Base-by-base conservation (phyloP, 352 stramenopile species). In the Phytophthora parvispora region DNA sequence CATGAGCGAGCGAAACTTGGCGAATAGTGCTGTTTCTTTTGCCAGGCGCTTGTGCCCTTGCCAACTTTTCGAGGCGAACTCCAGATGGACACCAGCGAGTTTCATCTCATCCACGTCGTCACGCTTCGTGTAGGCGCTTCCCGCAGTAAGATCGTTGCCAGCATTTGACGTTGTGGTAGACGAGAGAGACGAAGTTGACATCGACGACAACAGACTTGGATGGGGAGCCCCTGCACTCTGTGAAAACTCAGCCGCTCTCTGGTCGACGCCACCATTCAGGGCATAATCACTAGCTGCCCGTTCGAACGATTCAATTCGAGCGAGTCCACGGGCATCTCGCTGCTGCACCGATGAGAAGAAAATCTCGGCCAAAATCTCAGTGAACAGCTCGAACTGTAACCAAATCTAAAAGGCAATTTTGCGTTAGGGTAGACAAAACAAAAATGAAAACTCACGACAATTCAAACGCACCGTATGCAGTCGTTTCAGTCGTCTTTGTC, bases 301-400 rank as follows among this genome's bases (percentile, higher is more conserved):
- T 31, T 77, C 72, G 13, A 76, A 80, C 0, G 56, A 68, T 52
- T 80, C 71, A 60, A 75, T 69, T 2, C 57, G 43, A 52, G 72
- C 60, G 6, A 76, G 31, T 10, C 64, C 69, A 6, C 38, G 59
- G 1, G 68, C 36, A 38, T 89, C 75, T 20, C 74, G 78, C 15
- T 77, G 71, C 28, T 90, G 84, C 2, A 84, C 69, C 0, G 69
- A 81, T 8, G 73, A 72, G 22, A 92, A 89, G 59, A 86, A 89
- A 34, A 94, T 83, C 31, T 92, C 87, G 0, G 84, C 85, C 13
- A 93, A 45, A 27, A 89, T 64, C 34, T 94, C 87, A 0, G 80
- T 75, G 36, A 93, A 94, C 22, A 90, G 40, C 51, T 93, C 80
- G 48, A 94, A 94, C 55, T 94, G 87, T 4, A 93, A 51, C 84